Evolutionary conservation across 1,284 basidiomycete species (phyloP).

Genomic region (Taiwanofungus camphoratus): DNA sequence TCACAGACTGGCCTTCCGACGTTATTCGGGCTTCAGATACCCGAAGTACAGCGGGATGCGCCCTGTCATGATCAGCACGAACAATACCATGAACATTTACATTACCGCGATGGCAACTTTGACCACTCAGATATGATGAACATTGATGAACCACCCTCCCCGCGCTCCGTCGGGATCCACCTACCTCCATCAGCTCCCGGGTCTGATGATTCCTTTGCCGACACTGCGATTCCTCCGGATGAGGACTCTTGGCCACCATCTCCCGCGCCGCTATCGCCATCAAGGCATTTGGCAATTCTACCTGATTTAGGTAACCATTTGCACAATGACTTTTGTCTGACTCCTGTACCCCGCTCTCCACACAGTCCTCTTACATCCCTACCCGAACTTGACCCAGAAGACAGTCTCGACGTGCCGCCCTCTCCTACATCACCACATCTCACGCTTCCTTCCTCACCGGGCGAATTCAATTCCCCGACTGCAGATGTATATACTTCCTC

Average conservation of each 20-base stretch:
- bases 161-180: constrained; percentile 9
- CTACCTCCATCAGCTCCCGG: constrained; percentile 13
- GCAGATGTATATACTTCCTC: neutral
- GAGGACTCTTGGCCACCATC: constrained; percentile 12
- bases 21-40: neutral
- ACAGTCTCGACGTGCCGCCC: constrained; percentile 6
- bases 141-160: constrained; percentile 12
- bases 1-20: neutral
- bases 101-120: neutral
- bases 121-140: constrained; percentile 5
- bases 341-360: constrained; percentile 19
- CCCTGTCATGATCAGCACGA: neutral
- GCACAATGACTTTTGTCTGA: constrained; percentile 14
- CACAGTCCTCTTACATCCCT: constrained; percentile 7
- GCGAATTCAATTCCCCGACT: neutral
- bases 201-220: constrained; percentile 14
- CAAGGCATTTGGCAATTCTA: constrained; percentile 14
- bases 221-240: constrained; percentile 19
- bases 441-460: constrained; percentile 6
- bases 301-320: constrained; percentile 7
- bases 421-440: constrained; percentile 15
- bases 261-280: constrained; percentile 14
- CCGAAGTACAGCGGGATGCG: neutral
- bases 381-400: constrained; percentile 12
- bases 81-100: neutral